Evolutionary conservation across 129 eudicot genomes (phyloP).

Genomic region (Flaveria linearis): DNA sequence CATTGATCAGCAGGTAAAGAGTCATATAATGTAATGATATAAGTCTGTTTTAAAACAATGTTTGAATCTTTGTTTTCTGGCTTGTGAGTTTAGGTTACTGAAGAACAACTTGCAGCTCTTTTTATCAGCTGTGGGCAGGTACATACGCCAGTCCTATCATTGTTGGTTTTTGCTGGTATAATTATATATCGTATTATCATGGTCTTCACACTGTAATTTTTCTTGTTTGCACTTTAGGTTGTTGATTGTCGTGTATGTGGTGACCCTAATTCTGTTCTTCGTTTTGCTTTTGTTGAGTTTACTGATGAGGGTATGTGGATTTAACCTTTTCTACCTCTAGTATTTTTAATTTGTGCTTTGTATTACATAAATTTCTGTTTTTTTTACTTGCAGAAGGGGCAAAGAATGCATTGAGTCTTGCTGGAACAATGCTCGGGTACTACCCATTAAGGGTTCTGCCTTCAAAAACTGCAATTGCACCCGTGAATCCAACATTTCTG

Average conservation of each 20-base stretch:
- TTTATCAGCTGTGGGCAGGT: constrained; percentile 89
- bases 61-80: background rate
- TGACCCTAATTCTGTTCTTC: constrained; percentile 81
- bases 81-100: constrained; percentile 66
- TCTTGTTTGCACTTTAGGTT: constrained; percentile 47
- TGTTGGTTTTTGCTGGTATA: constrained; percentile 15
- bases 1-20: constrained; percentile 87
- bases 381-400: constrained; percentile 68
- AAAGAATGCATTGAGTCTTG: constrained; percentile 72
- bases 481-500: constrained; percentile 82
- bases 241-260: constrained; percentile 97
- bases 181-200: background rate
- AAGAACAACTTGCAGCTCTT: constrained; percentile 88
- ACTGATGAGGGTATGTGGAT: constrained; percentile 68
- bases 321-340: background rate
- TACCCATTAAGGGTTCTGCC: constrained; percentile 88
- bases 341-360: constrained; percentile 7
- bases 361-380: constrained; percentile 17
- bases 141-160: background rate
- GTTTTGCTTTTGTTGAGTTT: constrained; percentile 88
- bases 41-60: background rate
- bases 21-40: background rate
- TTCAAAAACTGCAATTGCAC: constrained; percentile 97
- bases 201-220: constrained; percentile 4
- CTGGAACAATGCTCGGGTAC: constrained; percentile 93